Evolutionary conservation across 257 asterid species (phyloP).

Genomic region (Avicennia marina): DNA sequence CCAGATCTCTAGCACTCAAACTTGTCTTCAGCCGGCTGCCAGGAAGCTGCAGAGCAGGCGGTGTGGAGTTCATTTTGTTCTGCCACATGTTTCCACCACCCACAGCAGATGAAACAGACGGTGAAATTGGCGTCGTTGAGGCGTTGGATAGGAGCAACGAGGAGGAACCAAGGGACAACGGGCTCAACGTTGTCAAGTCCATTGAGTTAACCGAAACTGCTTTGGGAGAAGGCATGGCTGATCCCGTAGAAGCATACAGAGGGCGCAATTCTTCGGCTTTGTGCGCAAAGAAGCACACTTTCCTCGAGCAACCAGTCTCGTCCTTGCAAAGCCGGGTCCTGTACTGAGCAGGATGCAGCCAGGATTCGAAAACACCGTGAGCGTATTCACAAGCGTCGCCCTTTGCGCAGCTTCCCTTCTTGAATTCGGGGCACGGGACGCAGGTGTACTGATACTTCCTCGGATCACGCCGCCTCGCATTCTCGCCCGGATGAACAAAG

Average conservation of each 20-base stretch:
- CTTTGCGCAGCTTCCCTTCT: slow-evolving; percentile 74
- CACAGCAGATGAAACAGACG: slow-evolving; percentile 62
- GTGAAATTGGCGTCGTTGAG: slow-evolving; percentile 62
- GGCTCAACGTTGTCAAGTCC: slow-evolving; percentile 50
- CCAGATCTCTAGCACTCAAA: slow-evolving; percentile 52
- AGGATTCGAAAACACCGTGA: slow-evolving; percentile 90
- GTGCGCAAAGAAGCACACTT: slow-evolving; percentile 91
- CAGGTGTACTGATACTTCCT: slow-evolving; percentile 59
- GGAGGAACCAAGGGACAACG: slow-evolving; percentile 45
- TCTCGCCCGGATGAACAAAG: slow-evolving; percentile 55
- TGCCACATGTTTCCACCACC: slow-evolving; percentile 62
- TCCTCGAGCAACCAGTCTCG: slow-evolving; percentile 71
- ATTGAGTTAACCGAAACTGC: slow-evolving; percentile 30
- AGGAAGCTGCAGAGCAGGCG: slow-evolving; percentile 68
- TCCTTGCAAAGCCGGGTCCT: slow-evolving; percentile 89
- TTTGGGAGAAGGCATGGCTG: slow-evolving; percentile 78
- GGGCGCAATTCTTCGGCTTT: slow-evolving; percentile 76
- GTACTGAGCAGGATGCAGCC: slow-evolving; percentile 97
- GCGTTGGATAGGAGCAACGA: slow-evolving; percentile 31
- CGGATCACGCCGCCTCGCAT: slow-evolving; percentile 61
- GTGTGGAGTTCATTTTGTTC: slow-evolving; percentile 47
- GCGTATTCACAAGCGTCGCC: slow-evolving; percentile 77
- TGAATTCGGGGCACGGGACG: slow-evolving; percentile 91
- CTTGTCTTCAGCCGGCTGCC: slow-evolving; percentile 73
- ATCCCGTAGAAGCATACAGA: slow-evolving; percentile 69